A percentile compares a stretch with the other conserved stretches of the same genome.
phyloP scores from a whole-genome alignment of 345 rosid genomes.

The Balakata baccata region DNA sequence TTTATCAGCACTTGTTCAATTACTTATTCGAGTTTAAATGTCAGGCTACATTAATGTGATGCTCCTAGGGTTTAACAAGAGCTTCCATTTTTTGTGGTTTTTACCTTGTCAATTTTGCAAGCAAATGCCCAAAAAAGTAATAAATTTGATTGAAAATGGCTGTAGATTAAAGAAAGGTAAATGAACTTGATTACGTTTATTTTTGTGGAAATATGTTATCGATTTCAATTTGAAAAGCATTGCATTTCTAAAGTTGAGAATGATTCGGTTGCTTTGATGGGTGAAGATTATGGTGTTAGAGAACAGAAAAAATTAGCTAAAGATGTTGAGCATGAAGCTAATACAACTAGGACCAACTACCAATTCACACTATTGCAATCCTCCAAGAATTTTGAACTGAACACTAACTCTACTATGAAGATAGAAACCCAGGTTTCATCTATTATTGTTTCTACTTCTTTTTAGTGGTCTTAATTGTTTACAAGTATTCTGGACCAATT shows the following conservation, averaged over 20 bases:
- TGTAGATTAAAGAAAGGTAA: background rate
- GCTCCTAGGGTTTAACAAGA: background rate
- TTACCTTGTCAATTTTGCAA: background rate
- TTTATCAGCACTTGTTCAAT: background rate
- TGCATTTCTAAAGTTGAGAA: background rate
- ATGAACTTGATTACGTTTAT: background rate
- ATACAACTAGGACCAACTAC: constrained; percentile 32
- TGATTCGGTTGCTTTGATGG: constrained; percentile 8
- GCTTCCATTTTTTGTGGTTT: background rate
- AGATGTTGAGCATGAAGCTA: constrained; percentile 44
- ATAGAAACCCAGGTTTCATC: constrained; percentile 39
- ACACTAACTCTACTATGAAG: constrained; percentile 26
- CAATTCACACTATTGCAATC: constrained; percentile 28
- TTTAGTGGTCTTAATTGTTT: background rate
- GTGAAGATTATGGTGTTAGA: constrained; percentile 66
- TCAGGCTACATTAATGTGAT: background rate
- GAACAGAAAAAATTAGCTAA: constrained; percentile 47
- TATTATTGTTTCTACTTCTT: background rate
- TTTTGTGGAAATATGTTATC: background rate
- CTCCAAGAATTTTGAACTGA: constrained; percentile 34
- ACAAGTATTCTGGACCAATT: background rate
- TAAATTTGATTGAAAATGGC: background rate
- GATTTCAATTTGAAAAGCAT: background rate
- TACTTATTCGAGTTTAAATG: background rate
- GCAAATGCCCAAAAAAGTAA: background rate